These are phyloP conservation scores for Blastomyces silverae DNA, from an alignment of 2,329 filamentous ascomycete genomes.

Conservation along the genomic window DNA sequence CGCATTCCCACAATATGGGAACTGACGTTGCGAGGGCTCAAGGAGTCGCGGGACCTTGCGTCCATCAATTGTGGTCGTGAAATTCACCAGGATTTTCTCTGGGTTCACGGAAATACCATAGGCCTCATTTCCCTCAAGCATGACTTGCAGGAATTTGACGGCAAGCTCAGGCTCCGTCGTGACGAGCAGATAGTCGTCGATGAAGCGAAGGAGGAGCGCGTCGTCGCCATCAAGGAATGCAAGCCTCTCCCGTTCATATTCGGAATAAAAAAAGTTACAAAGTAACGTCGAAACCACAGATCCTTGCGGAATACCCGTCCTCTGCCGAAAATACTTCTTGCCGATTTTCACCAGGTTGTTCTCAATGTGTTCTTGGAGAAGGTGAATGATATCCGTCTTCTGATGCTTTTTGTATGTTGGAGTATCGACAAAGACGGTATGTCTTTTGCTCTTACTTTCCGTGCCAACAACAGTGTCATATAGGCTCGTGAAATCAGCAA, in stretches of 20 bases:
- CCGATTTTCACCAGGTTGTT: constrained; percentile 82
- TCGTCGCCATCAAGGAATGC: constrained; percentile 50
- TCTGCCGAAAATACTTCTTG: constrained; percentile 82
- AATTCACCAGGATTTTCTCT: constrained; percentile 78
- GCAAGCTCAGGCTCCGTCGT: constrained; percentile 64
- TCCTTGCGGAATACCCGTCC: constrained; percentile 83
- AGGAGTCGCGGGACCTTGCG: constrained; percentile 46
- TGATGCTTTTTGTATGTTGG: constrained; percentile 53
- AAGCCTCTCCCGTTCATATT: constrained; percentile 66
- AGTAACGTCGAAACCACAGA: constrained; percentile 79
- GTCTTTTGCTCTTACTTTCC: constrained; percentile 30
- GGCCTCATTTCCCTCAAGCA: constrained; percentile 69
- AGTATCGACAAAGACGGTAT: constrained; percentile 72
- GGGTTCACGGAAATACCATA: constrained; percentile 76
- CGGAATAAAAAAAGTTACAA: constrained; percentile 94
- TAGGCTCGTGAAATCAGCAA: constrained; percentile 42
- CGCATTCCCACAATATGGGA: constrained; percentile 80
- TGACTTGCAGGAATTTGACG: constrained; percentile 63
- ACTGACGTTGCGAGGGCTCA: constrained; percentile 40
- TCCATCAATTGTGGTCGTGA: constrained; percentile 56
- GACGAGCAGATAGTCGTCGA: constrained; percentile 90
- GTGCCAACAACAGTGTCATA: constrained; percentile 38
- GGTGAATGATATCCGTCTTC: constrained; percentile 55
- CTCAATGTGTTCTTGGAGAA: constrained; percentile 73
- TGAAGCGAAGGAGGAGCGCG: constrained; percentile 69